Percentiles rank a stretch among this genome's conserved stretches.
Conservation (phyloP, 1,139 yeast genomes). For the Zygoascus sp. region DNA sequence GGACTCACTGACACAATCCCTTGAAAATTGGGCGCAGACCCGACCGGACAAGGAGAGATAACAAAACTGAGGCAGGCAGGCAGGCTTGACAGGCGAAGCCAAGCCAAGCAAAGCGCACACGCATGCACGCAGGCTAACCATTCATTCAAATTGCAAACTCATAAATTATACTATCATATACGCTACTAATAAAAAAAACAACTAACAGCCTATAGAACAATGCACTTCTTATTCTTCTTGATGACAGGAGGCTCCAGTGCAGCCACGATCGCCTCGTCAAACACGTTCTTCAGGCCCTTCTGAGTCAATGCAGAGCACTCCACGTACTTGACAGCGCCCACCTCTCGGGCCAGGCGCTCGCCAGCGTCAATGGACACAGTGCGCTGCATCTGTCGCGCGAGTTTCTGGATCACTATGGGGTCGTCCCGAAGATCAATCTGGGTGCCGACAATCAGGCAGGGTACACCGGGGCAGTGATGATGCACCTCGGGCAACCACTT, state of each 20-base stretch:
- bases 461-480: slow-evolving; percentile 97
- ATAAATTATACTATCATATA: slow-evolving; percentile 1
- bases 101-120: too few species aligned
- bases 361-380: slow-evolving; percentile 89
- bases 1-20: too few species aligned
- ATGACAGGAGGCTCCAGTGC: slow-evolving; percentile 89
- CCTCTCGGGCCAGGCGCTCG: slow-evolving; percentile 85
- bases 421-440: slow-evolving; percentile 94
- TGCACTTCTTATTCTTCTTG: slow-evolving; percentile 78
- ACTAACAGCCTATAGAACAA: slow-evolving; percentile 51
- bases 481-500: slow-evolving; percentile 99
- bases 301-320: slow-evolving; percentile 98
- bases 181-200: slow-evolving; percentile 8
- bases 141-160: neutral
- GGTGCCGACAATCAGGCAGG: slow-evolving; percentile 93
- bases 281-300: slow-evolving; percentile 90
- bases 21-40: too few species aligned
- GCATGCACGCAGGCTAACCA: neutral
- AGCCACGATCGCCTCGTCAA: slow-evolving; percentile 93
- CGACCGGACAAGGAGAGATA: too few species aligned
- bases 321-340: slow-evolving; percentile 91
- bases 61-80: too few species aligned
- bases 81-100: too few species aligned
- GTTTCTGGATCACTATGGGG: slow-evolving; percentile 80
- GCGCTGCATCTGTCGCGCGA: slow-evolving; percentile 82